Evolutionary conservation across 2,329 filamentous ascomycete genomes (phyloP).

Genomic region (Alternaria brassicae): DNA sequence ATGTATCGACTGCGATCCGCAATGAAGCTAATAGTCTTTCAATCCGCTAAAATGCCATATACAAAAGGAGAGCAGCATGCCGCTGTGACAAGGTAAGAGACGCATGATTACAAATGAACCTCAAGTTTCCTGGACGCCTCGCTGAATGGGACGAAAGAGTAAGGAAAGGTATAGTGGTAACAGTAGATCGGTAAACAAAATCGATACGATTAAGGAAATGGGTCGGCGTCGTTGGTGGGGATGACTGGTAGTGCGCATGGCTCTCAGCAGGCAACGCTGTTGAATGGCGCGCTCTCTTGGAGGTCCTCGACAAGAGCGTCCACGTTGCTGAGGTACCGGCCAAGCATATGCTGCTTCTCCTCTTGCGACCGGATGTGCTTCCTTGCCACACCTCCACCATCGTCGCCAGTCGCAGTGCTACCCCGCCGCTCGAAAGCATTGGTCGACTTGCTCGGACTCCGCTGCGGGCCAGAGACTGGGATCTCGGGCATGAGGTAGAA

Average conservation of each 20-base stretch:
- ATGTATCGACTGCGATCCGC: constrained; percentile 31
- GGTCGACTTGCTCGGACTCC: constrained; percentile 45
- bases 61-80: constrained; percentile 21
- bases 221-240: background rate
- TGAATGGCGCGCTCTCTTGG: constrained; percentile 72
- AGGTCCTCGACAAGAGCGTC: constrained; percentile 86
- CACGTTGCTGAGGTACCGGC: constrained; percentile 76
- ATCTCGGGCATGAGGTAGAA: constrained; percentile 98
- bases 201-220: constrained; percentile 21
- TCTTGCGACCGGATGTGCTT: constrained; percentile 68
- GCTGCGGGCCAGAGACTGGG: constrained; percentile 53
- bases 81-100: constrained; percentile 21
- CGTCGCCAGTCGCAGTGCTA: constrained; percentile 39
- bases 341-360: constrained; percentile 82
- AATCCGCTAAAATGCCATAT: constrained; percentile 14
- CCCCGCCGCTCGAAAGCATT: constrained; percentile 43
- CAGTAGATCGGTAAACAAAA: constrained; percentile 20
- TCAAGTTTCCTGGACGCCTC: constrained; percentile 35
- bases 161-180: constrained; percentile 21
- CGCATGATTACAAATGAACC: constrained; percentile 20
- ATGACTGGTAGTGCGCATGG: background rate
- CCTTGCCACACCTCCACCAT: constrained; percentile 34
- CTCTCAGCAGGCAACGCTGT: constrained; percentile 39
- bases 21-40: constrained; percentile 18
- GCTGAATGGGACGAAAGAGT: constrained; percentile 25